phyloP scores from a whole-genome alignment of 2,329 filamentous ascomycete species.

The Monosporascus ibericus region DNA sequence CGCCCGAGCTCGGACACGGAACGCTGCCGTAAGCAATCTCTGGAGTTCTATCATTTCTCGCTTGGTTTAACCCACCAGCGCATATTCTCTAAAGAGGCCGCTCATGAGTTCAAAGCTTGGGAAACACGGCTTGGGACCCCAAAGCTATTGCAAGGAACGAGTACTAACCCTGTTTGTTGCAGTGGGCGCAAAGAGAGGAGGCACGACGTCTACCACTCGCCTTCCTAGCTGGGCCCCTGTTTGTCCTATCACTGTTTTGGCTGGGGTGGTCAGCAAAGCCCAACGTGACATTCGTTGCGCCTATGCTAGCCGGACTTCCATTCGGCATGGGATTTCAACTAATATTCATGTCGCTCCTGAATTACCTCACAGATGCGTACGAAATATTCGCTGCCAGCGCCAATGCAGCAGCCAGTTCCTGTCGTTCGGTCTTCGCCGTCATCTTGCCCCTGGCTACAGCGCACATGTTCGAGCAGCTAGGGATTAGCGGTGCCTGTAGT shows the following conservation, averaged over 20 bases:
- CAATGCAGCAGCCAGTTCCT: constrained; percentile 43
- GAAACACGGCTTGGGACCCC: no score
- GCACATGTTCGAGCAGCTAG: constrained; percentile 42
- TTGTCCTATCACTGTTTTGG: constrained; percentile 52
- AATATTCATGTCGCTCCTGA: constrained; percentile 56
- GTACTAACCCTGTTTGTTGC: no score
- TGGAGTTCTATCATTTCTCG: constrained; percentile 48
- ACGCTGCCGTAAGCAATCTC: constrained; percentile 25
- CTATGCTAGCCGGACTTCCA: constrained; percentile 53
- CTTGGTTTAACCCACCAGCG: no score
- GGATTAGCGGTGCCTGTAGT: constrained; percentile 45
- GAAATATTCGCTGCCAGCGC: constrained; percentile 56
- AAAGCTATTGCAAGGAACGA: no score
- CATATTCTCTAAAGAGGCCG: no score
- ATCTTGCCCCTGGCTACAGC: constrained; percentile 51
- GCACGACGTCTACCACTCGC: constrained; percentile 53
- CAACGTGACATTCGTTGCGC: constrained; percentile 45
- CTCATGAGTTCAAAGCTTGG: no score
- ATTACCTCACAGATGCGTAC: constrained; percentile 64
- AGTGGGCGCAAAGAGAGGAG: background rate
- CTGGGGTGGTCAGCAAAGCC: constrained; percentile 52
- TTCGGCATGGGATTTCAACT: constrained; percentile 58
- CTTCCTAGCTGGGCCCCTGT: constrained; percentile 62
- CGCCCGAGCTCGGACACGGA: constrained; percentile 39
- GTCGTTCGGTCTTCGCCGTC: constrained; percentile 44